These are phyloP conservation scores for Capsicum rhomboideum DNA, from an alignment of 257 asterid genomes.

Conservation along the genomic window DNA sequence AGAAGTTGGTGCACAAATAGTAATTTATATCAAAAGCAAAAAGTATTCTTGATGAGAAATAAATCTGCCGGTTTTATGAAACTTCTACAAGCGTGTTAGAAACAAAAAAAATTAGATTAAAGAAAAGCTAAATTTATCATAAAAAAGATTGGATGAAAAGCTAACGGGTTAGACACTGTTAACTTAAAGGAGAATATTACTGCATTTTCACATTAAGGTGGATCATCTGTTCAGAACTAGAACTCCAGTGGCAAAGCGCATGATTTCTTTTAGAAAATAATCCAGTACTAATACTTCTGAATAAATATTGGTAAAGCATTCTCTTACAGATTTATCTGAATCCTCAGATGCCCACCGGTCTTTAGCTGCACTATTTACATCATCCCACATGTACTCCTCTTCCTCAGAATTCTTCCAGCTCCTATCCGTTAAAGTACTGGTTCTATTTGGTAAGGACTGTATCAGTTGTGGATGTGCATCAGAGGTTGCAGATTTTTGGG, in stretches of 20 bases:
- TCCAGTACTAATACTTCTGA: neutral
- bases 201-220: neutral
- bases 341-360: conserved; percentile 59
- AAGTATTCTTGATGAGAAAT: neutral
- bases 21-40: neutral
- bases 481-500: conserved; percentile 25
- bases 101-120: neutral
- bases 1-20: neutral
- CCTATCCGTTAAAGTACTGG: conserved; percentile 32
- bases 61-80: neutral
- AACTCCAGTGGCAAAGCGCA: neutral
- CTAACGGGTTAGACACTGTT: neutral
- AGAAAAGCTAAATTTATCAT: neutral
- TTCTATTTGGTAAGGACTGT: conserved; percentile 24
- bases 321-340: conserved; percentile 49
- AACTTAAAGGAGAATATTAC: neutral
- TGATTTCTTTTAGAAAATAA: neutral
- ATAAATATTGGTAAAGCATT: neutral
- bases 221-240: neutral
- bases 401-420: conserved; percentile 92
- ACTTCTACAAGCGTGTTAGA: neutral
- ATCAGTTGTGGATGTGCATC: conserved; percentile 33
- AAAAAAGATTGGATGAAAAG: neutral
- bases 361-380: conserved; percentile 41
- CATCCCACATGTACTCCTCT: conserved; percentile 84